Conservation (phyloP, 1,284 basidiomycete genomes). For the Veloboletus limbatus region DNA sequence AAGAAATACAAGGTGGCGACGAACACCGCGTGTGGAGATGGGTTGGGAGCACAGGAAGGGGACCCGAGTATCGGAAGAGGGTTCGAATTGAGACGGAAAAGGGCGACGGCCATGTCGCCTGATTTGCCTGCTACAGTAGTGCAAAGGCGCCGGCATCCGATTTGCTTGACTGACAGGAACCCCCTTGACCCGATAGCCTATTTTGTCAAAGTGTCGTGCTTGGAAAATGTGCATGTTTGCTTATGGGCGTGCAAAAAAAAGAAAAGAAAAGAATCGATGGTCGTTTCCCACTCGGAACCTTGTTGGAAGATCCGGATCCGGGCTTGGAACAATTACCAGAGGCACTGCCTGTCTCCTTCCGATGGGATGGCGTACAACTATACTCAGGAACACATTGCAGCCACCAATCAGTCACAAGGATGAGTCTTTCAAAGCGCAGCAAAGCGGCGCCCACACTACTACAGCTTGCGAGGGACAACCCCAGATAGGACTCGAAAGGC, state of each 20-base stretch:
- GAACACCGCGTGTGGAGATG: slow-evolving; percentile 83
- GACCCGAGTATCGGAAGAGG: slow-evolving; percentile 36
- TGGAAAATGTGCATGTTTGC: slow-evolving; percentile 21
- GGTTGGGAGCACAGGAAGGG: slow-evolving; percentile 57
- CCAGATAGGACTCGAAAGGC: slow-evolving; percentile 23
- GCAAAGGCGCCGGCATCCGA: slow-evolving; percentile 13
- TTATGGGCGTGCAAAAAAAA: too few species aligned
- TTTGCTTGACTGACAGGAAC: slow-evolving; percentile 18
- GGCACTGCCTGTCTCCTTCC: slow-evolving; percentile 29
- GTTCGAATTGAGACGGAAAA: slow-evolving; percentile 29
- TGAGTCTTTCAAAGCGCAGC: slow-evolving; percentile 25
- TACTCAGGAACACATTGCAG: slow-evolving; percentile 31
- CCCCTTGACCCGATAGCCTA: slow-evolving; percentile 28
- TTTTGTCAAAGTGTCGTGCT: slow-evolving; percentile 14
- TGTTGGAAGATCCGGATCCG: slow-evolving; percentile 35
- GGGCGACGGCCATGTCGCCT: slow-evolving; percentile 27
- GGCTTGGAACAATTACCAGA: slow-evolving; percentile 30
- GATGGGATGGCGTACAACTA: slow-evolving; percentile 19
- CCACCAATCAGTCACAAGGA: slow-evolving; percentile 33
- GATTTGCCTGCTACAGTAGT: slow-evolving; percentile 19
- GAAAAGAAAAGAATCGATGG: too few species aligned
- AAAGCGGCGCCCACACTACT: slow-evolving; percentile 17
- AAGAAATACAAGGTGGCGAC: slow-evolving; percentile 87
- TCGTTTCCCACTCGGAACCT: slow-evolving; percentile 31
- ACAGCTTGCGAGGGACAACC: slow-evolving; percentile 21